These are phyloP conservation scores for Mortierella alpina DNA, from an alignment of 192 early-diverging fungal species.

Conservation along the genomic window DNA sequence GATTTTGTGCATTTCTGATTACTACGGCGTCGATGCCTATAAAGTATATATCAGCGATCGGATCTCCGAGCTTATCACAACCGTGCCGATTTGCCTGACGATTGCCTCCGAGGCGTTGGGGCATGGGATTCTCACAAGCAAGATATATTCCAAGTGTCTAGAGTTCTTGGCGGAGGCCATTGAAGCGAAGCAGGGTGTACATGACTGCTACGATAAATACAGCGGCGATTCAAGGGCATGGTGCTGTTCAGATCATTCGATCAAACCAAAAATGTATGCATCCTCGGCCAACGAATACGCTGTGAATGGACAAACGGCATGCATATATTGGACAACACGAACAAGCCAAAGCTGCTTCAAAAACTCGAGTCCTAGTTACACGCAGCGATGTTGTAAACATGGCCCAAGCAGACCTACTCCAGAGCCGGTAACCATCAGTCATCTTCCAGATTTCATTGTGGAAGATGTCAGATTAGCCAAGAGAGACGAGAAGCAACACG, in stretches of 20 bases:
- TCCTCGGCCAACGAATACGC: background rate
- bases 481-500: too few species aligned
- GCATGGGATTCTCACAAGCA: slow-evolving; percentile 12
- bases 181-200: background rate
- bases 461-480: too few species aligned
- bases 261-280: background rate
- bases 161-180: background rate
- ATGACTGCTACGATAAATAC: slow-evolving; percentile 8
- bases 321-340: too few species aligned
- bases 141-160: slow-evolving; percentile 12
- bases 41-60: too few species aligned
- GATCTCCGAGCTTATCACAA: slow-evolving; percentile 5
- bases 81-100: slow-evolving; percentile 15
- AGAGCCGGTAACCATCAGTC: too few species aligned
- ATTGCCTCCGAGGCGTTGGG: slow-evolving; percentile 22
- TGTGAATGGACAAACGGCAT: slow-evolving; percentile 11
- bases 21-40: background rate
- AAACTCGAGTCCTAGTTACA: background rate
- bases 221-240: slow-evolving; percentile 13
- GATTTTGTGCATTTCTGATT: slow-evolving; percentile 17
- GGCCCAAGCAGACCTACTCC: too few species aligned
- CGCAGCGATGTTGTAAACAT: too few species aligned
- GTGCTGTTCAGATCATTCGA: slow-evolving; percentile 17
- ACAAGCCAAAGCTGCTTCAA: too few species aligned
- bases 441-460: too few species aligned